Conservation (phyloP, 2,329 filamentous ascomycete species). For the Microdochium trichocladiopsis region DNA sequence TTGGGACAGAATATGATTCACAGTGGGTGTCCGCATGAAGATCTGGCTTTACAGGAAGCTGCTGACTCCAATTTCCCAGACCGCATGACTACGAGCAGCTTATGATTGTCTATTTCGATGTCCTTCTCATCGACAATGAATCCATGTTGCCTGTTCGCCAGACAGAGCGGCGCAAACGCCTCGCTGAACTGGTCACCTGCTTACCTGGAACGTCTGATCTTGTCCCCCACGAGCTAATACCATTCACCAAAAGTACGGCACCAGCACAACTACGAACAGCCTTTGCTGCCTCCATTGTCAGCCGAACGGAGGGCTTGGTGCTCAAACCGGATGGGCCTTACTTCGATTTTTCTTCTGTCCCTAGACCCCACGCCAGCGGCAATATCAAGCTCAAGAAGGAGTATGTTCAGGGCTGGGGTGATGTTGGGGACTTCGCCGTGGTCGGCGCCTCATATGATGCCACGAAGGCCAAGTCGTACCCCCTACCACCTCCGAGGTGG, state of each 20-base stretch:
- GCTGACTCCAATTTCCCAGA: slow-evolving; percentile 23
- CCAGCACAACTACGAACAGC: slow-evolving; percentile 48
- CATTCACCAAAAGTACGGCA: slow-evolving; percentile 51
- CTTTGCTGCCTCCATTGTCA: slow-evolving; percentile 61
- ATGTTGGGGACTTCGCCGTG: slow-evolving; percentile 76
- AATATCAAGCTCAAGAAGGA: slow-evolving; percentile 87
- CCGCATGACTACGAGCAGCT: slow-evolving; percentile 44
- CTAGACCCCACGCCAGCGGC: slow-evolving; percentile 31
- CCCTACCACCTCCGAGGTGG: slow-evolving; percentile 54
- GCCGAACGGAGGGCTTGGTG: slow-evolving; percentile 70
- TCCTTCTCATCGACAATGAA: slow-evolving; percentile 44
- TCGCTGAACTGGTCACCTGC: slow-evolving; percentile 46
- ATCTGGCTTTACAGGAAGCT: neutral
- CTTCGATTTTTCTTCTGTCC: slow-evolving; percentile 44
- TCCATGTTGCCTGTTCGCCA: slow-evolving; percentile 46
- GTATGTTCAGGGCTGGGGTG: slow-evolving; percentile 71
- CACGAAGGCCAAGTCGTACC: slow-evolving; percentile 48
- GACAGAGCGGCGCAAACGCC: slow-evolving; percentile 50
- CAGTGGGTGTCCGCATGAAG: slow-evolving; percentile 34
- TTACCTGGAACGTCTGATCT: slow-evolving; percentile 58
- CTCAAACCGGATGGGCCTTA: slow-evolving; percentile 78
- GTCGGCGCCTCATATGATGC: slow-evolving; percentile 69
- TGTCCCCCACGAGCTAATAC: slow-evolving; percentile 58
- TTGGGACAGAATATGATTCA: slow-evolving; percentile 64
- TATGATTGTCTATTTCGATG: slow-evolving; percentile 57